Base-by-base conservation (phyloP, 495 filamentous ascomycete genomes). In the Immersiella caudata region DNA sequence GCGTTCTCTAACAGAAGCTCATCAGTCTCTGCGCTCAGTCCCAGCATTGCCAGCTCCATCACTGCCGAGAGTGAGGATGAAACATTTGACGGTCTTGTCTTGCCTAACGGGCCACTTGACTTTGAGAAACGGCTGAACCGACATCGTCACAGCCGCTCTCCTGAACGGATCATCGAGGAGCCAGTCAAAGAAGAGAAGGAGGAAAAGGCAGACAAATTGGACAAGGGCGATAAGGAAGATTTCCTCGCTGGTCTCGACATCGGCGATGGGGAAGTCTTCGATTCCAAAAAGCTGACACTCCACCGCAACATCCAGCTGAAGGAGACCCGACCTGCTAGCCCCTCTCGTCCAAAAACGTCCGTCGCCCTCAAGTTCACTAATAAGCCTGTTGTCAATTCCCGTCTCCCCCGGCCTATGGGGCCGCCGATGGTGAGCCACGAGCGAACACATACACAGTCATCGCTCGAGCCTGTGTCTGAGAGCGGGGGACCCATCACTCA, bases 11-110 rank as follows among this genome's bases (percentile, higher is more conserved):
- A 88, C 72, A 87, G 92, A 66, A 93, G 91, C 79, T 97, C 92
- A 1, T 91, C 93, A 14, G 89, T 91, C 27, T 96, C 93, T 25
- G 90, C 91, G 25, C 86, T 97, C 77, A 97, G 94, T 70, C 93
- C 95, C 12, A 97, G 93, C 72, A 86, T 94, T 55, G 90, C 93
- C 60, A 97, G 93, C 78, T 95, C 91, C 65, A 83, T 96, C 67
- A 96, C 93, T 6, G 85, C 86, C n/a, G 95, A 96, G 78, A 97
- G 94, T 74, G 95, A 97, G 72, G 94, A 97, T 72, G 95, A 97
- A 68, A 87, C 90, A 6, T 83, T 97, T 52, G 89, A 94, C 67
- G 94, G 94, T 25, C 83, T 99, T 20, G 79, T 96, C 18, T 82
- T 98, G 35, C 95, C 95, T 0, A 85, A 86, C 61, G 94, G 92